Conservation (phyloP, 345 rosid genomes). For the Citrus sp. region DNA sequence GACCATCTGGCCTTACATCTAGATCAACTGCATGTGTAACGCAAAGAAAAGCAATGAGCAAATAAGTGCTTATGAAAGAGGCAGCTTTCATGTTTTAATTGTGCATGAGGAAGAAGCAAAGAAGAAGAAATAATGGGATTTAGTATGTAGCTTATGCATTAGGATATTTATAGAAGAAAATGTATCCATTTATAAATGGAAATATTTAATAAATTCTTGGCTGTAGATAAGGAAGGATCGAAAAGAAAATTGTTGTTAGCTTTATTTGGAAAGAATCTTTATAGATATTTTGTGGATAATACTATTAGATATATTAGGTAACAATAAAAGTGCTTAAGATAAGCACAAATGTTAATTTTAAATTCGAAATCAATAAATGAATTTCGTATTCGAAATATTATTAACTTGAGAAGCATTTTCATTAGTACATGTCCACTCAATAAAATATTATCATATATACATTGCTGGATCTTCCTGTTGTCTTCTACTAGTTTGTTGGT, state of each 20-base stretch:
- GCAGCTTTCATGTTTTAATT: background rate
- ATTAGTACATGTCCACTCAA: too few relatives aligned
- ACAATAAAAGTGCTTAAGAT: background rate
- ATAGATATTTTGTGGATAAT: background rate
- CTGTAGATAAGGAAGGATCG: background rate
- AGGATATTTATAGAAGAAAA: background rate
- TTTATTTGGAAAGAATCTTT: background rate
- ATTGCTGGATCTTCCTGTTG: too few relatives aligned
- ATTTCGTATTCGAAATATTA: background rate
- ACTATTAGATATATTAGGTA: background rate
- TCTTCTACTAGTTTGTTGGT: too few relatives aligned
- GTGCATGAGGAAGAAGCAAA: background rate
- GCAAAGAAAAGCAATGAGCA: background rate
- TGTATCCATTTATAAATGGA: background rate
- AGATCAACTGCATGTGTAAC: background rate
- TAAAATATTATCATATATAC: too few relatives aligned
- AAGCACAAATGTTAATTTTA: background rate
- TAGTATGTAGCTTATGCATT: background rate
- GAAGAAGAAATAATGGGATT: background rate
- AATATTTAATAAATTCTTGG: background rate
- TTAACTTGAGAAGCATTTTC: background rate
- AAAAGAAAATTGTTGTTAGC: background rate
- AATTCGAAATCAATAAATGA: background rate
- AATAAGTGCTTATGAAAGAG: background rate
- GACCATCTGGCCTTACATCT: background rate